Conservation (phyloP, 345 rosid species). For the Syzygium oleosum region DNA sequence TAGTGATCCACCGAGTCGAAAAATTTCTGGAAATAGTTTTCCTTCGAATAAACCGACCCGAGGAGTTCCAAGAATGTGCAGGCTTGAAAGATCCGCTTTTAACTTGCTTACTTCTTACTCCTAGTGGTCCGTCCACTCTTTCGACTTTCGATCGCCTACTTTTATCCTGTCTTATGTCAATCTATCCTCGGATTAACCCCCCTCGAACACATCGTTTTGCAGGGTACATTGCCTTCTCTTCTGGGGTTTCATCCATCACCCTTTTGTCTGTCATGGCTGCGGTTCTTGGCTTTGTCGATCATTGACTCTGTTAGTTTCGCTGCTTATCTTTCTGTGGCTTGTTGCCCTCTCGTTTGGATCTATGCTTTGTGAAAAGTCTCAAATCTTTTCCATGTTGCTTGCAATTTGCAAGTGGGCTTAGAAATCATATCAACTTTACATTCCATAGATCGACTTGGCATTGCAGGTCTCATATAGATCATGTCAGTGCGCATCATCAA, state of each 20-base stretch:
- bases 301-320: background rate
- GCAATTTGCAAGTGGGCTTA: background rate
- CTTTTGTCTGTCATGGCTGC: background rate
- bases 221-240: background rate
- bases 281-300: background rate
- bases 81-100: background rate
- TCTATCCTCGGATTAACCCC: background rate
- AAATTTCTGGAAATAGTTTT: background rate
- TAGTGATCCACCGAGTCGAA: background rate
- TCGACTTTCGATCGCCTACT: background rate
- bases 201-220: background rate
- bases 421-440: background rate
- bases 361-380: background rate
- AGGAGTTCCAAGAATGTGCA: too few species aligned
- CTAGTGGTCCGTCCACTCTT: background rate
- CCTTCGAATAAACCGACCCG: background rate
- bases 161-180: background rate
- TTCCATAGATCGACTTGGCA: background rate
- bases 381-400: background rate
- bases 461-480: background rate
- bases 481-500: background rate
- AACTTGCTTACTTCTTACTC: background rate
- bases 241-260: background rate
- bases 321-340: background rate
- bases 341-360: background rate